Evolutionary conservation across 129 eudicot genomes (phyloP).

Genomic region (Saposhnikovia divaricata): DNA sequence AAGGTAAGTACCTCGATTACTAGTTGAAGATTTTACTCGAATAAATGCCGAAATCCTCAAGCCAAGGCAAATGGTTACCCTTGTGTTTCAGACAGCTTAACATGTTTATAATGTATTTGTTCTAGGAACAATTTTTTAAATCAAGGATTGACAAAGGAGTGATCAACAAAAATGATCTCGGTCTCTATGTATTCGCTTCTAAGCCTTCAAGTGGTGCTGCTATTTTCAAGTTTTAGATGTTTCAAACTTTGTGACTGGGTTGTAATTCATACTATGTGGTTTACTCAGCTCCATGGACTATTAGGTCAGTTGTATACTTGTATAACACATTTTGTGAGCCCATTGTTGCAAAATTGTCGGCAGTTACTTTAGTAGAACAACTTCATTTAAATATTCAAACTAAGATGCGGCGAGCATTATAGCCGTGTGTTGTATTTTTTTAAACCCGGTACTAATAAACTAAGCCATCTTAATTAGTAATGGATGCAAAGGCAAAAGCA

Average conservation of each 20-base stretch:
- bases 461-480: too few relatives aligned
- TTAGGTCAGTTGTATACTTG: not conserved
- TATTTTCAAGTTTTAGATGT: slow-evolving; percentile 54
- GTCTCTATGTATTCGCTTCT: slow-evolving; percentile 76
- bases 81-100: not conserved
- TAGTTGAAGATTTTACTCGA: not conserved
- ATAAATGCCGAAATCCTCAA: not conserved
- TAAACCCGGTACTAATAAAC: too few relatives aligned
- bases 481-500: too few relatives aligned
- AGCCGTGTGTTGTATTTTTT: too few relatives aligned
- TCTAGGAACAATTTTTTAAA: slow-evolving; percentile 78
- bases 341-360: not conserved
- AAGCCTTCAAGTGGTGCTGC: slow-evolving; percentile 99
- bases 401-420: too few relatives aligned
- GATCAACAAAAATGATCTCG: slow-evolving; percentile 62
- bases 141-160: slow-evolving; percentile 79
- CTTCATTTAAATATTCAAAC: too few relatives aligned
- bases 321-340: not conserved
- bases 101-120: not conserved
- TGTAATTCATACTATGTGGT: not conserved
- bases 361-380: not conserved
- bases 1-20: slow-evolving; percentile 39
- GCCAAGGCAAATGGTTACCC: not conserved
- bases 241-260: not conserved
- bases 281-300: not conserved